Conservation (phyloP, 768 basidiomycete species). For the Russula brevipes region DNA sequence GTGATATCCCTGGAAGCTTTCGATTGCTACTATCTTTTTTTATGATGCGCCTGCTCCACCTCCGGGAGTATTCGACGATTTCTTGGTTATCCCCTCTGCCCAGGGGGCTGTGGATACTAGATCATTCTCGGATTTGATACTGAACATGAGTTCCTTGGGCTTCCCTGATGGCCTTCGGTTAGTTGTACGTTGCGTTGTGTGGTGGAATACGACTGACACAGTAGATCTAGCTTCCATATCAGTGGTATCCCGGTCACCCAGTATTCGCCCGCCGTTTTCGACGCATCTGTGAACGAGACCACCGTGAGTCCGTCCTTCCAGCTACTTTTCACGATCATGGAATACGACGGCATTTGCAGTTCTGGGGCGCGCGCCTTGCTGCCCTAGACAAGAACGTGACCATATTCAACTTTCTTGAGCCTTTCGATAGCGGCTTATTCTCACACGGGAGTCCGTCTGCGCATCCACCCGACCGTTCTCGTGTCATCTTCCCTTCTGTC, state of each 20-base stretch:
- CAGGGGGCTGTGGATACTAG: not conserved
- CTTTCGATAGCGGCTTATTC: not conserved
- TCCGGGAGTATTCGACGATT: conserved; percentile 23
- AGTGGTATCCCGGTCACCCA: not conserved
- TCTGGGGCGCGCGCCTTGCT: too few species aligned
- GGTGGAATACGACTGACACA: not conserved
- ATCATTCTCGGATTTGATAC: conserved; percentile 1
- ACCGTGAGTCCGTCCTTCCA: not conserved
- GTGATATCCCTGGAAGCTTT: not conserved
- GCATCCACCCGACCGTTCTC: too few species aligned
- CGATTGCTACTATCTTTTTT: not conserved
- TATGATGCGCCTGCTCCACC: conserved; percentile 23
- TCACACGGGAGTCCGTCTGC: too few species aligned
- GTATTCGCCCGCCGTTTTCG: not conserved
- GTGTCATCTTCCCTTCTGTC: too few species aligned
- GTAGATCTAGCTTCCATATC: not conserved
- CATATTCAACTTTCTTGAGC: not conserved
- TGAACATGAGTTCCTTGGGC: not conserved
- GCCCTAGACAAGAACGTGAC: not conserved
- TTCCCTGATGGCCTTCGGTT: not conserved
- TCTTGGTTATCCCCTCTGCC: conserved; percentile 15
- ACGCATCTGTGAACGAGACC: not conserved
- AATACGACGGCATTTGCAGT: not conserved
- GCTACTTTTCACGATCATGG: not conserved
- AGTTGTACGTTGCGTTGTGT: not conserved